A percentile compares a stretch with the other conserved stretches of the same genome.
Evolutionary conservation across 2,329 filamentous ascomycete species (phyloP).

Genomic region (Huntiella omanensis): DNA sequence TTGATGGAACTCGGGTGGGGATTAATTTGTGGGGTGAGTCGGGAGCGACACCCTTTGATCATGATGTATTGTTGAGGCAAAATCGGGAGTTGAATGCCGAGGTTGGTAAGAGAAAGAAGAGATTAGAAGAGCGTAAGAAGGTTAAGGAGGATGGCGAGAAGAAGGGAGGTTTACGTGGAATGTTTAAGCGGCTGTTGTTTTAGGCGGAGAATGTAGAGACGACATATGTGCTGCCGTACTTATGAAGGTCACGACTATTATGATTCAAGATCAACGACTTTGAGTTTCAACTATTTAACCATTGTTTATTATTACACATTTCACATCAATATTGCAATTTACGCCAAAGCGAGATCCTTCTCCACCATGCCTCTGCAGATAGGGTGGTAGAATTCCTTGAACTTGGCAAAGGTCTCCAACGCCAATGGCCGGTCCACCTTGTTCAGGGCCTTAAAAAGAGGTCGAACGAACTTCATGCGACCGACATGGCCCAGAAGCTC

Average conservation of each 20-base stretch:
- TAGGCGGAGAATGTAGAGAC: background rate
- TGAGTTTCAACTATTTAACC: background rate
- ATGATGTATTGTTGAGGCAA: conserved; percentile 3
- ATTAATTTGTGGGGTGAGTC: background rate
- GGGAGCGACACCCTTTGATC: background rate
- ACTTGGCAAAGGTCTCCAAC: conserved; percentile 64
- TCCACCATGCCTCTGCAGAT: conserved; percentile 75
- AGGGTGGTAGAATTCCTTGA: conserved; percentile 87
- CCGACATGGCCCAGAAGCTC: conserved; percentile 66
- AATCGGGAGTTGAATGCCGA: conserved; percentile 4
- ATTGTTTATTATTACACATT: background rate
- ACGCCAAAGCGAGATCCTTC: conserved; percentile 44
- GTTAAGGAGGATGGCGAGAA: conserved; percentile 11
- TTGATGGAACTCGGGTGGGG: background rate
- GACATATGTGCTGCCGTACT: background rate
- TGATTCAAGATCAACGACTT: background rate
- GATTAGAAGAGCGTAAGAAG: conserved; percentile 10
- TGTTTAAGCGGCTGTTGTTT: conserved; percentile 10
- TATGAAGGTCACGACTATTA: background rate
- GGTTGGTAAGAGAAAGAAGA: conserved; percentile 10
- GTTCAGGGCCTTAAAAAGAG: conserved; percentile 59
- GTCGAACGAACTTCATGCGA: conserved; percentile 92
- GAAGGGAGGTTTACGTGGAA: conserved; percentile 11
- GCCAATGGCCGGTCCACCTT: conserved; percentile 58
- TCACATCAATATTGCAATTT: background rate